Evolutionary conservation across 1,284 basidiomycete genomes (phyloP).

Genomic region (Ganoderma lingzhi): DNA sequence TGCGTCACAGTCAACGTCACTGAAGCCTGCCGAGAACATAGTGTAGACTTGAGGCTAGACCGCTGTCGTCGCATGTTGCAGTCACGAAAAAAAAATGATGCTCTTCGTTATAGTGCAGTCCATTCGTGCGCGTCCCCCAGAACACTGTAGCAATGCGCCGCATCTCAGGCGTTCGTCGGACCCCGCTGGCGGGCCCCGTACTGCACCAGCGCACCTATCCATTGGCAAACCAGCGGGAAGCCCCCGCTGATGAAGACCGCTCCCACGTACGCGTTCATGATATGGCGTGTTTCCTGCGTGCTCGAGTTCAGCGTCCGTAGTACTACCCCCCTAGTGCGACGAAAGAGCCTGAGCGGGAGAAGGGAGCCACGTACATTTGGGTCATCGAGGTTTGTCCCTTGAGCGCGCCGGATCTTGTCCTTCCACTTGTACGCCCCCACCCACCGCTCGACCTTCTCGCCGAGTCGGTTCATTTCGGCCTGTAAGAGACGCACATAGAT

Average conservation of each 20-base stretch:
- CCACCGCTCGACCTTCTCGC: conserved; percentile 62
- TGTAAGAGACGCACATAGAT: conserved; percentile 30
- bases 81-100: no score
- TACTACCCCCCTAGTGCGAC: conserved; percentile 14
- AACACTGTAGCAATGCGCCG: neutral
- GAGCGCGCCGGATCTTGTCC: conserved; percentile 64
- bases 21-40: neutral
- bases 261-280: conserved; percentile 75
- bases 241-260: conserved; percentile 68
- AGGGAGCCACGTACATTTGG: conserved; percentile 54
- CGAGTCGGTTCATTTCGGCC: conserved; percentile 42
- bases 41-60: no score
- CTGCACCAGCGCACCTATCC: conserved; percentile 45
- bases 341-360: no score
- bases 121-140: neutral
- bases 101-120: neutral
- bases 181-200: neutral
- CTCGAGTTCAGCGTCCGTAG: conserved; percentile 10
- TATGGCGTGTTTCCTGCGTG: conserved; percentile 60
- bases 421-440: conserved; percentile 61
- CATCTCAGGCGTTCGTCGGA: neutral
- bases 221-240: conserved; percentile 57
- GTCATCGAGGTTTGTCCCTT: conserved; percentile 48
- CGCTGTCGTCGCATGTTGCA: no score
- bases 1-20: no score